phyloP scores from a whole-genome alignment of 2,329 filamentous ascomycete species.

The Cladosporium halotolerans region DNA sequence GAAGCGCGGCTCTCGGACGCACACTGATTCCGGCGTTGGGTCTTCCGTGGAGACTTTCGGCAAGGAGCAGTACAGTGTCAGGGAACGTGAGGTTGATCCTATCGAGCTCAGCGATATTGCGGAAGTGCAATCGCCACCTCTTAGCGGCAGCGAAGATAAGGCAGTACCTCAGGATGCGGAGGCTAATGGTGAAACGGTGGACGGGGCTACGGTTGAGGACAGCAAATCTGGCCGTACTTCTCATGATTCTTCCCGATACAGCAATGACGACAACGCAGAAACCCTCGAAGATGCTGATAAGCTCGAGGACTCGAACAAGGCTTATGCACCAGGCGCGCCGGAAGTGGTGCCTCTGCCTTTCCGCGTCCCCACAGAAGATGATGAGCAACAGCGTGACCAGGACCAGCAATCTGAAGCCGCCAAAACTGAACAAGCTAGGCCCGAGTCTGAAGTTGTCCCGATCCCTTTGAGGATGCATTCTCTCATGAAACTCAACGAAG shows the following conservation, averaged over 20 bases:
- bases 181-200: background rate
- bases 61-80: slow-evolving; percentile 30
- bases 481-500: slow-evolving; percentile 11
- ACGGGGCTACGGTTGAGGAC: background rate
- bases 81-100: slow-evolving; percentile 35
- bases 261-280: background rate
- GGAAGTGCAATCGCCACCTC: slow-evolving; percentile 22
- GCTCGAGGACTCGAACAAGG: background rate
- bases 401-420: slow-evolving; percentile 19
- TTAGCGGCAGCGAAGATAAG: background rate
- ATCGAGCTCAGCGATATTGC: slow-evolving; percentile 54
- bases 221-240: background rate
- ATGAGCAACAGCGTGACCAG: slow-evolving; percentile 20
- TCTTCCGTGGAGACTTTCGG: slow-evolving; percentile 31
- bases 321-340: slow-evolving; percentile 7
- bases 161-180: background rate
- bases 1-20: slow-evolving; percentile 35
- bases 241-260: background rate
- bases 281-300: background rate
- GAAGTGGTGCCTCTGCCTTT: slow-evolving; percentile 9
- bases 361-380: slow-evolving; percentile 34
- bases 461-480: slow-evolving; percentile 8
- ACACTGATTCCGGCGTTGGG: slow-evolving; percentile 48
- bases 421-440: slow-evolving; percentile 8
- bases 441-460: background rate